Evolutionary conservation across 768 basidiomycete genomes (phyloP).

Genomic region (Agrocybe pediades): DNA sequence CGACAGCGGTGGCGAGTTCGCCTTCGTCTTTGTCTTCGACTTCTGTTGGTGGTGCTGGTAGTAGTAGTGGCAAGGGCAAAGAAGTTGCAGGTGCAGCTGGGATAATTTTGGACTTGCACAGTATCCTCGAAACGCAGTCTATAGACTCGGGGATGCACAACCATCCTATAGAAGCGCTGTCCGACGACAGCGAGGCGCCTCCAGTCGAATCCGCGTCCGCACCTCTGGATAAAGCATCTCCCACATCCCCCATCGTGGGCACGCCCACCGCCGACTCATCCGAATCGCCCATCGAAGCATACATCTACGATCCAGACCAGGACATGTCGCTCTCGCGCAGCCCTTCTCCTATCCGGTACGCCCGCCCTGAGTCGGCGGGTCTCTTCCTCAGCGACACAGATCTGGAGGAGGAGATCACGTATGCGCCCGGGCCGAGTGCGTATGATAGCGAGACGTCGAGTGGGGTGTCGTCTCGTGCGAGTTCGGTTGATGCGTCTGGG

Average conservation of each 20-base stretch:
- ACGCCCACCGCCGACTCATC: neutral
- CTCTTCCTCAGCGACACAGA: constrained; percentile 21
- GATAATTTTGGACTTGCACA: neutral
- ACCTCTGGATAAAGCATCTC: no score
- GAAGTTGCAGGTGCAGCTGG: neutral
- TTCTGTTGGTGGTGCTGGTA: no score
- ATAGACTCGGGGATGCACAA: constrained; percentile 15
- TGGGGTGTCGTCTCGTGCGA: no score
- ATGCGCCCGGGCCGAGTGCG: no score
- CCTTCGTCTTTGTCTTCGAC: no score
- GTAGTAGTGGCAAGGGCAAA: neutral
- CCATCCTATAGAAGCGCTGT: constrained; percentile 14
- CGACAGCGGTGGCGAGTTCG: neutral
- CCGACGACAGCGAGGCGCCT: constrained; percentile 11
- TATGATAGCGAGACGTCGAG: constrained; percentile 6
- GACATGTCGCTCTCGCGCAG: constrained; percentile 24
- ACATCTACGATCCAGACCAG: constrained; percentile 23
- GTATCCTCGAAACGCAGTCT: constrained; percentile 4
- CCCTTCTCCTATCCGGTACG: constrained; percentile 37
- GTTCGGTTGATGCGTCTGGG: no score
- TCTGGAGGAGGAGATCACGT: constrained; percentile 2
- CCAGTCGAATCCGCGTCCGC: no score
- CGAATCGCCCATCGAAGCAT: constrained; percentile 22
- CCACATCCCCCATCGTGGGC: no score
- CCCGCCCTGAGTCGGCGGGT: constrained; percentile 31